These are phyloP conservation scores for Metschnikowia peoriensis DNA, from an alignment of 805 yeast genomes.

Conservation along the genomic window DNA sequence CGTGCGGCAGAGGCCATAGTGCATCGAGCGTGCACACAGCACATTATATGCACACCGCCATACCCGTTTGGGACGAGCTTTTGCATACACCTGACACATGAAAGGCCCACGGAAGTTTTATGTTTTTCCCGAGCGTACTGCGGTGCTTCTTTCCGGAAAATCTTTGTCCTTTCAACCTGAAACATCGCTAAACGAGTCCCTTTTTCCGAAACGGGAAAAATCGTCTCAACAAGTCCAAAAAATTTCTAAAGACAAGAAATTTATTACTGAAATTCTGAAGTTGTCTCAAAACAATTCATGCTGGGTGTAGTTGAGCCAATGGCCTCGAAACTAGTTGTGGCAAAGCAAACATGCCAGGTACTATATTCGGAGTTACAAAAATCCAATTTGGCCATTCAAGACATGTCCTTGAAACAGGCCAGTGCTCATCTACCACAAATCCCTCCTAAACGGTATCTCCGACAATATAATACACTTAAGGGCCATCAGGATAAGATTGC, in stretches of 20 bases:
- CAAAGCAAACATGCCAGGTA: slow-evolving; percentile 21
- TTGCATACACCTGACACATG: slow-evolving; percentile 9
- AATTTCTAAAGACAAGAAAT: not conserved
- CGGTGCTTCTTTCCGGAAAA: not conserved
- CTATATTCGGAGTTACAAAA: slow-evolving; percentile 51
- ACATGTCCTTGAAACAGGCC: slow-evolving; percentile 44
- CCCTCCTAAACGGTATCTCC: slow-evolving; percentile 26
- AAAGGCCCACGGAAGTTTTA: not conserved
- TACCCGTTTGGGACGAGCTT: slow-evolving; percentile 6
- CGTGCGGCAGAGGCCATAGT: not conserved
- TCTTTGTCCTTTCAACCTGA: not conserved
- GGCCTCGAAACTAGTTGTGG: slow-evolving; percentile 7
- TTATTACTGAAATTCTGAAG: not conserved
- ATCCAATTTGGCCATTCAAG: slow-evolving; percentile 42
- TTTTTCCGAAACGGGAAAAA: slow-evolving; percentile 6
- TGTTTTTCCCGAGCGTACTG: not conserved
- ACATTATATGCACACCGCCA: slow-evolving; percentile 4
- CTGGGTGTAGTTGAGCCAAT: slow-evolving; percentile 6
- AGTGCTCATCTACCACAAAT: slow-evolving; percentile 32
- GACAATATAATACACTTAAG: slow-evolving; percentile 37
- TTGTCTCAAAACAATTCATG: not conserved
- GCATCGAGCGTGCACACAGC: not conserved
- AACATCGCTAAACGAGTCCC: slow-evolving; percentile 1
- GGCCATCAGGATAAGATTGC: slow-evolving; percentile 78
- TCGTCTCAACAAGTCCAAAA: slow-evolving; percentile 1